Conservation (phyloP, 2,329 filamentous ascomycete species). For the Fusarium anguioides region DNA sequence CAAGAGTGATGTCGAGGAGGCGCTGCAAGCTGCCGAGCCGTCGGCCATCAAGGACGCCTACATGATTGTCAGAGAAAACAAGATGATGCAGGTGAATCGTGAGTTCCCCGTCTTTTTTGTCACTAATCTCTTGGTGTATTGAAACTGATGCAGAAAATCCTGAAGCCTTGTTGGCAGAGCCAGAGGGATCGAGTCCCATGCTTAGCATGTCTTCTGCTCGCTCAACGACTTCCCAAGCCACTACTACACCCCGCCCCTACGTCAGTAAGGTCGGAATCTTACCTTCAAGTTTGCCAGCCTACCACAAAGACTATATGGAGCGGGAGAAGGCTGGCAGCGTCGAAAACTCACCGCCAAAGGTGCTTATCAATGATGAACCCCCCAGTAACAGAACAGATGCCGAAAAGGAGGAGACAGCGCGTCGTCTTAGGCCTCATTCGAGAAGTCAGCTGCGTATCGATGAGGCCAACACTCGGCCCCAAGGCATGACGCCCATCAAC, state of each 20-base stretch:
- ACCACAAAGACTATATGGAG: constrained; percentile 92
- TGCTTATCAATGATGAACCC: constrained; percentile 61
- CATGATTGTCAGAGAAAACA: constrained; percentile 96
- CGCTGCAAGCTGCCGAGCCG: constrained; percentile 88
- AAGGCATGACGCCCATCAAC: constrained; percentile 71
- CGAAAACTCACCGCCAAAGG: constrained; percentile 55
- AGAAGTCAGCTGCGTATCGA: constrained; percentile 77
- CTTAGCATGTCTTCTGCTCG: constrained; percentile 66
- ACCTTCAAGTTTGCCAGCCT: constrained; percentile 88
- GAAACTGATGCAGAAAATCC: constrained; percentile 48
- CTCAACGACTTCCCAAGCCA: constrained; percentile 63
- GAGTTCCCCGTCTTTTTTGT: constrained; percentile 56
- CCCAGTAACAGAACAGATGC: constrained; percentile 69
- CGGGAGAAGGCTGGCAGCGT: constrained; percentile 68
- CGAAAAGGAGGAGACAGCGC: constrained; percentile 83
- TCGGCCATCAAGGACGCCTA: constrained; percentile 99
- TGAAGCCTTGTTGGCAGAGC: constrained; percentile 50
- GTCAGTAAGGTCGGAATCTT: constrained; percentile 91
- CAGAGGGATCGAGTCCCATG: constrained; percentile 60
- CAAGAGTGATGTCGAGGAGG: constrained; percentile 93
- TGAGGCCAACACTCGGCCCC: constrained; percentile 68
- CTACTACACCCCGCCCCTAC: constrained; percentile 65
- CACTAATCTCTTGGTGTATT: constrained; percentile 39
- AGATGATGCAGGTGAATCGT: constrained; percentile 96
- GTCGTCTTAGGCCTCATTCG: constrained; percentile 86